Evolutionary conservation across 73 alveolate species (phyloP), one percentile per base, ranked within the genome.

Genomic region (Paramecium primaurelia): DNA sequence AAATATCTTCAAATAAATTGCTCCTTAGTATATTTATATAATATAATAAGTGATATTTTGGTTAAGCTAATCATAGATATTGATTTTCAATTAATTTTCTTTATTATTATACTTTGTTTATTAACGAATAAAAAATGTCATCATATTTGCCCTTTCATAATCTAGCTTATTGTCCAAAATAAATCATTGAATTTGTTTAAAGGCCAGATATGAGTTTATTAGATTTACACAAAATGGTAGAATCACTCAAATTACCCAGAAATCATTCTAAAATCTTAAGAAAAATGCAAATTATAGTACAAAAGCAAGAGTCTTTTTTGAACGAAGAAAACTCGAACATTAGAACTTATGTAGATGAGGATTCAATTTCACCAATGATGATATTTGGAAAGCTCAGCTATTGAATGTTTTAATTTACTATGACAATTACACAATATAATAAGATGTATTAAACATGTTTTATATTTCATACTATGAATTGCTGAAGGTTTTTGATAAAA

Each of bases 121-220:
- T 80, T 80, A 80, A 80, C 91, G 88, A 75, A 75, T 37, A 75
- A 37, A 75, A 32, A 26, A 64, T 64, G 84, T 49, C 71, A 26
- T 6, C 91, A 9, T 80, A 80, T 44, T 45, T 49, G 22, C 91
- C 91, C 58, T 80, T 80, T 47, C 37, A 49, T 47, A 80, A 80
- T 26, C 49, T 80, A 80, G 91, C 91, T 11, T 47, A 80, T 22
- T 80, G 91, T 44, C 91, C 91, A 22, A 80, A 80, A 47, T 36
- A 80, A 42, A 49, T 80, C 28, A 80, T 80, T 7, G 77, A 80
- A 49, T 80, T 80, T 26, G 58, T 80, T 8, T 47, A 80, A 80
- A 25, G 45, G 58, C 75, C 91, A 14, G 51, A 80, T 45, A 26
- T 80, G 28, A 47, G 30, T 44, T 40, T 80, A 18, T n/a, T 40